A percentile compares a stretch with the other conserved stretches of the same genome.
Evolutionary conservation across 352 stramenopile genomes (phyloP).

Genomic region (Phytophthora capsici): DNA sequence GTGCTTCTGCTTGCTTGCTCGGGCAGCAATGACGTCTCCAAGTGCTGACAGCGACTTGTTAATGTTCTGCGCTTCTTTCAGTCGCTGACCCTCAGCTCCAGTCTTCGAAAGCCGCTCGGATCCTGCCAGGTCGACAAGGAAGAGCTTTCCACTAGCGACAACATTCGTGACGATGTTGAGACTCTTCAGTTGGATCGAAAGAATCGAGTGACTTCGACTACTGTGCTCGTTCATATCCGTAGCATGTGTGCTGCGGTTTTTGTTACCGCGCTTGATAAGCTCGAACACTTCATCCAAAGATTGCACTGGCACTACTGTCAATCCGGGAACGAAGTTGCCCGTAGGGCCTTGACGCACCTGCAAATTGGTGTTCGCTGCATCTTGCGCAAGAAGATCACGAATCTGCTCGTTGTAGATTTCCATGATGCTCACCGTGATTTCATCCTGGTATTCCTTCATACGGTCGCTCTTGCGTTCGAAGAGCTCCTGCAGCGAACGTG

Average conservation of each 20-base stretch:
- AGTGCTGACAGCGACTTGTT: conserved; percentile 96
- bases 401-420: conserved; percentile 98
- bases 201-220: conserved; percentile 87
- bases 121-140: conserved; percentile 91
- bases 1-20: conserved; percentile 90
- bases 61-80: conserved; percentile 95
- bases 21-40: conserved; percentile 96
- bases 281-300: conserved; percentile 86
- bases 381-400: conserved; percentile 91
- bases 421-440: conserved; percentile 92
- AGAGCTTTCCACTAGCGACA: conserved; percentile 79
- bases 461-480: conserved; percentile 78
- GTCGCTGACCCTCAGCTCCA: conserved; percentile 77
- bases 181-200: conserved; percentile 88
- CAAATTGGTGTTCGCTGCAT: conserved; percentile 81
- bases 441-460: conserved; percentile 80
- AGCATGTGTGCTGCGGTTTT: conserved; percentile 86
- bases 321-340: conserved; percentile 85
- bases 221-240: conserved; percentile 93
- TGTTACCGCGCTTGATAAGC: conserved; percentile 85
- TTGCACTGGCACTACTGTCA: conserved; percentile 79
- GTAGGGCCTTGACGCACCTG: conserved; percentile 84
- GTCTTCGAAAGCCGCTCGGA: conserved; percentile 92
- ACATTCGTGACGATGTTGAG: conserved; percentile 79
- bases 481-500: conserved; percentile 81